Base-by-base conservation (phyloP, 2,329 filamentous ascomycete genomes). In the Exophiala spinifera region DNA sequence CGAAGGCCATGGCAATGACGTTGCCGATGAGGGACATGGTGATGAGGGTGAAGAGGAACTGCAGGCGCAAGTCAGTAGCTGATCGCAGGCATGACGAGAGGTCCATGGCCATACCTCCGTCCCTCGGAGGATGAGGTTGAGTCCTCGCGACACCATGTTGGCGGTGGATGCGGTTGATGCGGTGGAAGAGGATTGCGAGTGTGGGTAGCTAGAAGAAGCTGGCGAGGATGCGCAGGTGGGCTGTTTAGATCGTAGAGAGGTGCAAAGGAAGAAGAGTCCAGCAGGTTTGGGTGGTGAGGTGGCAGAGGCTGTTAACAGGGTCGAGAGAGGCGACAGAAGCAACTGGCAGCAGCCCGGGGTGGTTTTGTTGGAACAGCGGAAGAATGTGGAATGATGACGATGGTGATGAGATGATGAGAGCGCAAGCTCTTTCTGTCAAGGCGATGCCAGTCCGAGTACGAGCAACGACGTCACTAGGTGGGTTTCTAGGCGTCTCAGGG, bases 11-110 rank as follows among this genome's bases (percentile, higher is more conserved):
- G 48, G 75, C 73, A 66, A 86, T 82, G 74, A 84, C 83, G 74
- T 85, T 83, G 62, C 82, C 83, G 62, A 83, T 67, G 43, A 86
- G 74, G 11, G 81, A 75, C 73, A 85, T 80, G 65, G 85, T 69
- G 64, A 86, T 75, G 53, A 85, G 67, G 31, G 80, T 74, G 72
- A 77, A 84, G 64, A 84, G 46, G 69, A 85, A 80, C 81, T 85
- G 60, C 14, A 43, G 15, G 28, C 28, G 21, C 14, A 4, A 45
- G 45, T 61, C 33, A 56, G 51, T 19, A 43, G 51, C 28, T 56
- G 56, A 31, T 39, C 28, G 33, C 19, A 36, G 5, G 14, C 11
- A 10, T 31, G 5, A 31, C 10, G 28, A 14, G 33, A 25, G 31
- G 23, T 34, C 14, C 19, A 31, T 25, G 28, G 17, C 45, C 68